Evolutionary conservation across 371 early-diverging fungal genomes (phyloP), one percentile per base, ranked within the genome.

Genomic region (Nematocida displodere): DNA sequence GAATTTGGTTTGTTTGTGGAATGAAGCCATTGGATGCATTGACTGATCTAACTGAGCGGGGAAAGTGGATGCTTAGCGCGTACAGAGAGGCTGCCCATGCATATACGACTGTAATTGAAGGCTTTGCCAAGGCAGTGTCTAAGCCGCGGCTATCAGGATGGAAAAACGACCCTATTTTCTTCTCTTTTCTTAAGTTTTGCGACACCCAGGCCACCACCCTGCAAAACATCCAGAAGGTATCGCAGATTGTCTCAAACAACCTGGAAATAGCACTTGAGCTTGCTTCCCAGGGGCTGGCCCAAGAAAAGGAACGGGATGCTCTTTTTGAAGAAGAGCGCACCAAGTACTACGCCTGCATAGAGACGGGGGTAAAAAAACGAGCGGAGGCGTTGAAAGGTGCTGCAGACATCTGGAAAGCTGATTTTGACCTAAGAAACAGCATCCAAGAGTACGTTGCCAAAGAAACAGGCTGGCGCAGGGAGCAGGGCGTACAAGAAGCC

Each of bases 391-490:
- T 55, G 22, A 46, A 29, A 1, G 66, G 55, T 8, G 24, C 22
- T 29, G 5, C 17, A 17, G 66, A 66, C 39, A 8, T 66, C 17
- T 66, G 66, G 66, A 66, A 66, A 53, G 56, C 66, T 4, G 66
- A 66, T 28, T 24, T 66, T 11, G 66, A 66, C 42, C 55, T 66
- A 55, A 66, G 55, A 44, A 22, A 24, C 40, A 47, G 28, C 15
- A 66, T 66, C 8, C 4, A 17, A 8, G 7, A 8, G 20, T 66
- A 66, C 29, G 26, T 66, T 0, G 20, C 13, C 40, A 34, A 36
- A 55, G 66, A 66, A 44, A 55, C 28, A 1, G 7, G 42, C 1
- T 5, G 3, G 11, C 8, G 31, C n/a, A 11, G 8, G 22, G 5
- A 7, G 13, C 49, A 64, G 24, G 22, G 40, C 5, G 28, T 11